Evolutionary conservation across 2,329 filamentous ascomycete genomes (phyloP), one percentile per base, ranked within the genome.

Genomic region (Bisporella sp.): DNA sequence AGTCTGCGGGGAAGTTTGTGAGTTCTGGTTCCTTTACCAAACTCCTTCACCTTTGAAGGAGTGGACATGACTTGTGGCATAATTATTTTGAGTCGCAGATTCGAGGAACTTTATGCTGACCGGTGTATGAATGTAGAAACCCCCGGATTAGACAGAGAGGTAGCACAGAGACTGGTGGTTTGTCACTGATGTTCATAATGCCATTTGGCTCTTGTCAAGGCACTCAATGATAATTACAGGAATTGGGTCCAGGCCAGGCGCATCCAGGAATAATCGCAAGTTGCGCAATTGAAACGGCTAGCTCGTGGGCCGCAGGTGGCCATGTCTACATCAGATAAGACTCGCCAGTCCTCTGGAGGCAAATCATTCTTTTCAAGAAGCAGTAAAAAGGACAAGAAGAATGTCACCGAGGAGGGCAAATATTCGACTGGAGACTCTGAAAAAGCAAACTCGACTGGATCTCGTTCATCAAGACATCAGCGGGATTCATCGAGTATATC

Each of bases 351-450:
- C 58, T 77, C 77, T 64, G 85, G 83, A 66, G 79, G 82, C 66
- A 85, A 85, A 67, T 89, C 85, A 56, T 89, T 96, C 75, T 96
- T 96, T 73, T 90, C 89, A 63, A 82, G 90, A 65, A 87, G 84
- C 71, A 93, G 89, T 73, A 86, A 91, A 73, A 86, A 95, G 70
- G 79, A 80, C 62, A 82, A 83, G 67, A 79, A 83, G 66, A 75
- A 76, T 62, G 68, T 71, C 55, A 79, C 81, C 67, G 75, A 79
- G 60, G 80, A 84, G 63, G 73, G 75, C 59, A 74, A 75, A 58
- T 75, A 77, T 58, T 64, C 76, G 54, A 70, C 71, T 59, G 73
- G 76, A 49, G 74, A 73, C 58, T 75, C 79, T 62, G 82, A 85
- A 59, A 76, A 80, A 47, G 71, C 75, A 61, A 83, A 75, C 68